Evolutionary conservation across 202 grass and related monocot genomes (phyloP), one percentile per base, ranked within the genome.

Genomic region (Bolboschoenoplectus hybrid): DNA sequence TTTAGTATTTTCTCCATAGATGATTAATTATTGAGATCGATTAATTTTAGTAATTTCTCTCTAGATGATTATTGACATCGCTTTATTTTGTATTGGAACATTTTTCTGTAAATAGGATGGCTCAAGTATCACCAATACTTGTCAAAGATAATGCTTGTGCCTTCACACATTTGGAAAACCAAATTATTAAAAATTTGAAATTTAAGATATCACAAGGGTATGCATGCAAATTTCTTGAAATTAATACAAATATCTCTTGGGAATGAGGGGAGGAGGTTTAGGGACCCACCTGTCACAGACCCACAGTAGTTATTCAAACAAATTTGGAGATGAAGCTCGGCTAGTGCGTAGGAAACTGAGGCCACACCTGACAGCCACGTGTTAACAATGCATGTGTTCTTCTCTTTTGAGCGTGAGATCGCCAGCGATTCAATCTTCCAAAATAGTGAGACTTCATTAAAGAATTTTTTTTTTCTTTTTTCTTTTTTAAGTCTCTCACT

Each of bases 361-460:
- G 1, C 50, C 74, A 77, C 73, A 77, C 16, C 17, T 56, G 12
- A 56, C 50, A 36, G 74, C 74, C 74, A 77, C 74, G 74, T 77
- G 74, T 52, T 52, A 55, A 77, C 74, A 50, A 57, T 77, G 74
- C 74, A 77, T 39, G 49, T n/a, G 74, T 77, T 39, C 74, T 53
- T 26, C 26, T 26, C 26, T 26, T 26, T 26, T 26, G 26, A 26
- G 26, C 26, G 26, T 26, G 26, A 26, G 26, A 26, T 26, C 26
- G 26, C 26, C 26, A 26, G 26, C 26, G 26, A 26, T 26, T 26
- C 26, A 26, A 26, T 26, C 26, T 26, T 26, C 26, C 26, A 26
- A 26, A 26, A 26, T 26, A 26, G 26, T 26, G 26, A 26, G 26
- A 26, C 26, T 26, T 26, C 26, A 26, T 26, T 26, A 26, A 0